These are phyloP conservation scores for Aspergillus ochraceus DNA, from an alignment of 2,329 filamentous ascomycete genomes.

Conservation along the genomic window DNA sequence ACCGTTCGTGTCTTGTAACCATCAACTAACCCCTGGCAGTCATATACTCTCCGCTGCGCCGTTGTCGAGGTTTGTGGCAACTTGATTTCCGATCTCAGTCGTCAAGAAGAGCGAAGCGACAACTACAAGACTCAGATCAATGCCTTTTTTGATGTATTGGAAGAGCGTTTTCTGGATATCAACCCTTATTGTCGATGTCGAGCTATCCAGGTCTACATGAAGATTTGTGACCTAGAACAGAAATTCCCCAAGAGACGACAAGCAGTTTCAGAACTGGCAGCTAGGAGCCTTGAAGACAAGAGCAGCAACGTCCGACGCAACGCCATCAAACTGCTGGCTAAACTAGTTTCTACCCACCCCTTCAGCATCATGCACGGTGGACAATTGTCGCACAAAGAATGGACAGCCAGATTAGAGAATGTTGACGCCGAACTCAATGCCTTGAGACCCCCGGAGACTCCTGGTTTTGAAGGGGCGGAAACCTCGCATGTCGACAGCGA, in stretches of 20 bases:
- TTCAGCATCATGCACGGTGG: slow-evolving; percentile 91
- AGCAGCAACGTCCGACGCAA: slow-evolving; percentile 96
- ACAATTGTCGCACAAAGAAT: slow-evolving; percentile 79
- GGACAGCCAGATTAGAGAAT: slow-evolving; percentile 76
- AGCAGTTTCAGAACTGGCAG: slow-evolving; percentile 80
- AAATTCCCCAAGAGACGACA: slow-evolving; percentile 94
- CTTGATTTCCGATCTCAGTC: slow-evolving; percentile 85
- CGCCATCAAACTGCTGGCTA: slow-evolving; percentile 86
- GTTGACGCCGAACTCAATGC: slow-evolving; percentile 80
- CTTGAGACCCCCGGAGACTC: slow-evolving; percentile 71
- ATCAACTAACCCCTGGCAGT: slow-evolving; percentile 50
- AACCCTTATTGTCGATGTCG: slow-evolving; percentile 95
- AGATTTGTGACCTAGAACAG: slow-evolving; percentile 88
- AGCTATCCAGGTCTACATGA: slow-evolving; percentile 89
- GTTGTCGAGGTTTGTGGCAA: slow-evolving; percentile 98
- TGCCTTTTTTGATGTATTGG: slow-evolving; percentile 93
- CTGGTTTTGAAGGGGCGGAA: slow-evolving; percentile 68
- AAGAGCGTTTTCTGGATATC: slow-evolving; percentile 92
- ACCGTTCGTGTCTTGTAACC: background rate
- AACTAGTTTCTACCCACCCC: slow-evolving; percentile 88
- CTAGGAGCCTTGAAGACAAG: slow-evolving; percentile 91
- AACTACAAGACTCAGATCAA: slow-evolving; percentile 94
- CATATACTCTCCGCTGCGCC: slow-evolving; percentile 88
- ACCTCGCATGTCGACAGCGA: slow-evolving; percentile 73
- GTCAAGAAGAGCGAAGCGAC: slow-evolving; percentile 85